These are phyloP conservation scores for Phoma sp. DNA, from an alignment of 2,329 filamentous ascomycete species.

Conservation along the genomic window DNA sequence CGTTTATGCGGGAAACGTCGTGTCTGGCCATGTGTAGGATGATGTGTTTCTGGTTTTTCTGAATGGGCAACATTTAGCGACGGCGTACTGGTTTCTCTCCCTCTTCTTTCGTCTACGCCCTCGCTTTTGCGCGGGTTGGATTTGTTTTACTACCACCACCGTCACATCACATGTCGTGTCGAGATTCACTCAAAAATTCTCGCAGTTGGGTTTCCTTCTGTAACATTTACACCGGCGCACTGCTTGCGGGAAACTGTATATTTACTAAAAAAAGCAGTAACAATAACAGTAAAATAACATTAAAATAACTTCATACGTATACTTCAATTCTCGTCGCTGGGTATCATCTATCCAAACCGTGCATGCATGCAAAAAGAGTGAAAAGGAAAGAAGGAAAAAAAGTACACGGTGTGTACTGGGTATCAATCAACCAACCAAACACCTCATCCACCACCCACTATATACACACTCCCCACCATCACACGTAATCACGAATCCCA, in stretches of 20 bases:
- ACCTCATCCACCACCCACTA: neutral
- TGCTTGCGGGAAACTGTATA: no score
- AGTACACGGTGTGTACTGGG: neutral
- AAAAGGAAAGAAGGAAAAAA: no score
- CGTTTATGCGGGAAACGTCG: neutral
- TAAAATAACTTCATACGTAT: no score
- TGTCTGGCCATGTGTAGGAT: constrained; percentile 2
- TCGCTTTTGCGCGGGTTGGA: constrained; percentile 19
- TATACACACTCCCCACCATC: no score
- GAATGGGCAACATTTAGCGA: constrained; percentile 38
- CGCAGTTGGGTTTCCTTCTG: neutral
- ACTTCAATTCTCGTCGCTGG: no score
- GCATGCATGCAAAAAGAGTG: neutral
- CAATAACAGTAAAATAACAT: no score
- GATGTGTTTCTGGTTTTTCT: constrained; percentile 20
- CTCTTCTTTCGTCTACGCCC: constrained; percentile 17
- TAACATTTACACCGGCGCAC: constrained; percentile 1
- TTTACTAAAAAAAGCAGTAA: no score
- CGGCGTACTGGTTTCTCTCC: constrained; percentile 30
- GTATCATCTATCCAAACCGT: constrained; percentile 11
- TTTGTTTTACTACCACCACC: constrained; percentile 29
- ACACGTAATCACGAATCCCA: constrained; percentile 65
- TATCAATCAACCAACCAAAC: neutral
- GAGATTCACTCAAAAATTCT: no score
- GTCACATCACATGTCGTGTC: no score